Conservation (phyloP, 352 stramenopile genomes). For the Phytophthora foliorum region DNA sequence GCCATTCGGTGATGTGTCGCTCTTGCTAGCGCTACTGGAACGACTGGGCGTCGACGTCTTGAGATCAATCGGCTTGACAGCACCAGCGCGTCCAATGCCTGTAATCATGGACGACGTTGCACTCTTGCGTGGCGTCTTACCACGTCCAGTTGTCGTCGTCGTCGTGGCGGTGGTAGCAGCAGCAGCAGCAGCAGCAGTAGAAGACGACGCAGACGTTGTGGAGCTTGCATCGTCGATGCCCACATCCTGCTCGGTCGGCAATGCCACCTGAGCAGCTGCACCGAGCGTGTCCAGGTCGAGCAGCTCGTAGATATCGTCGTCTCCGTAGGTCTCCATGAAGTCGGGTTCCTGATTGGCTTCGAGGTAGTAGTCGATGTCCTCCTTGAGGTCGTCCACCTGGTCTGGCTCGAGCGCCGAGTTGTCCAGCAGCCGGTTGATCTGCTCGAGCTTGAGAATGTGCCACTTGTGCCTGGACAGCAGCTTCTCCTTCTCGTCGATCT, state of each 20-base stretch:
- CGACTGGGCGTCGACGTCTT: slow-evolving; percentile 78
- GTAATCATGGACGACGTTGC: slow-evolving; percentile 65
- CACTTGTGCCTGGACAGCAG: slow-evolving; percentile 95
- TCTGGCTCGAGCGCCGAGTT: slow-evolving; percentile 96
- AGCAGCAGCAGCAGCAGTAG: slow-evolving; percentile 7
- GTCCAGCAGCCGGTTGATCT: slow-evolving; percentile 98
- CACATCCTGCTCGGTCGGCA: slow-evolving; percentile 79
- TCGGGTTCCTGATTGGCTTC: slow-evolving; percentile 95
- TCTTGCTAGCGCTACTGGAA: slow-evolving; percentile 58
- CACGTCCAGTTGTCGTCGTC: slow-evolving; percentile 18
- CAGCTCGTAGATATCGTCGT: slow-evolving; percentile 96
- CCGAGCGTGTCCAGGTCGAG: slow-evolving; percentile 95
- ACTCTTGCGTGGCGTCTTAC: slow-evolving; percentile 81
- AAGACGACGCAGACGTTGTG: slow-evolving; percentile 4
- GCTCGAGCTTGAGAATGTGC: slow-evolving; percentile 98
- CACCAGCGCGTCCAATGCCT: slow-evolving; percentile 76
- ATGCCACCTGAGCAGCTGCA: slow-evolving; percentile 72
- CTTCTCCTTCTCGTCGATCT: slow-evolving; percentile 94
- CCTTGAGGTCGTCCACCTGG: slow-evolving; percentile 96
- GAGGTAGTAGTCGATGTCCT: slow-evolving; percentile 99
- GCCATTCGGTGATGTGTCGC: slow-evolving; percentile 47
- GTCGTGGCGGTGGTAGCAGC: not conserved
- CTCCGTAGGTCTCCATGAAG: slow-evolving; percentile 93
- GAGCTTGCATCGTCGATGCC: slow-evolving; percentile 63
- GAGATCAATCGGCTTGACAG: slow-evolving; percentile 83